Percentiles rank a stretch among this genome's conserved stretches.
Conservation (phyloP, 2,329 filamentous ascomycete genomes). For the Arthrobotrys sinensis region DNA sequence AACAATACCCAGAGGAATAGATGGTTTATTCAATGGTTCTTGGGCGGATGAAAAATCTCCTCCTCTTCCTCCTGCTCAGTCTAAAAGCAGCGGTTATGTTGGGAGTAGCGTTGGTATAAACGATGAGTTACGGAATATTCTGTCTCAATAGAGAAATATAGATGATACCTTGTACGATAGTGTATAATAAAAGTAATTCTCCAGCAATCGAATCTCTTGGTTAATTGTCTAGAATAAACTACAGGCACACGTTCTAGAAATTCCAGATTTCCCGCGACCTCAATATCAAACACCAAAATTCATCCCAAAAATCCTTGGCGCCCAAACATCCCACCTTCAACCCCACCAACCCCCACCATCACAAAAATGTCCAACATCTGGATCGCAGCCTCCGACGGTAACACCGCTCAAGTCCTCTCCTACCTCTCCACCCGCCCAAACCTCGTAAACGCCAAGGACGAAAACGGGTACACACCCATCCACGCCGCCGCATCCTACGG, state of each 20-base stretch:
- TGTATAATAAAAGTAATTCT: conserved; percentile 1
- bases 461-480: conserved; percentile 92
- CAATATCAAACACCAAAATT: conserved; percentile 8
- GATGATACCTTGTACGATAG: conserved; percentile 22
- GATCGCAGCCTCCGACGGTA: conserved; percentile 78
- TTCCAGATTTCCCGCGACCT: background rate
- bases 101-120: background rate
- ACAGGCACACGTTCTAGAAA: background rate
- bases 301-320: conserved; percentile 43
- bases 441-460: conserved; percentile 86
- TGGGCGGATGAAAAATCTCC: background rate
- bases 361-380: conserved; percentile 65
- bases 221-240: background rate
- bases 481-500: conserved; percentile 95
- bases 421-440: conserved; percentile 81
- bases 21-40: background rate
- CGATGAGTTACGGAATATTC: conserved; percentile 20
- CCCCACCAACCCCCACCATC: conserved; percentile 27
- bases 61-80: background rate
- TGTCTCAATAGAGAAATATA: background rate
- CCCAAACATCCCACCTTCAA: conserved; percentile 50
- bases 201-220: background rate
- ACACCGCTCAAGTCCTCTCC: conserved; percentile 79
- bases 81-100: background rate
- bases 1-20: background rate